Conservation (phyloP, 2,329 filamentous ascomycete species). For the Epichloe bromicola region DNA sequence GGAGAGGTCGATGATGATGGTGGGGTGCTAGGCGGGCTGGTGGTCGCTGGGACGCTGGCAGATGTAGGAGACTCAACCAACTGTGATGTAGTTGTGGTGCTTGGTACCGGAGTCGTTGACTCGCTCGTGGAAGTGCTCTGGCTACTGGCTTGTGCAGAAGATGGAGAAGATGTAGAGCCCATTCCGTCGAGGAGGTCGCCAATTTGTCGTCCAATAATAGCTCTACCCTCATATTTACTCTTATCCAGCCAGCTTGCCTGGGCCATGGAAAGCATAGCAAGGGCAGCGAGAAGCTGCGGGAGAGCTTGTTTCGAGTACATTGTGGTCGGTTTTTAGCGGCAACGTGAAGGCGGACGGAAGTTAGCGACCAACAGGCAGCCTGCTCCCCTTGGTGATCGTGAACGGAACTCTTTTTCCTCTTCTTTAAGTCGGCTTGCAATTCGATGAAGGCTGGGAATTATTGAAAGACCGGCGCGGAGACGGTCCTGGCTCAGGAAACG, state of each 20-base stretch:
- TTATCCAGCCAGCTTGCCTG: slow-evolving; percentile 26
- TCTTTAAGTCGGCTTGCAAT: not conserved
- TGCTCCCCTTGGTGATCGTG: not conserved
- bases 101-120: not conserved
- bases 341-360: not conserved
- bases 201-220: slow-evolving; percentile 11
- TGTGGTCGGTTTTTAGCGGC: not conserved
- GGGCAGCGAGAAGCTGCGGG: slow-evolving; percentile 34
- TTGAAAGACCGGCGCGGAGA: not conserved
- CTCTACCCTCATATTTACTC: slow-evolving; percentile 10
- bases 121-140: not conserved
- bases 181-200: slow-evolving; percentile 5
- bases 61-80: not conserved
- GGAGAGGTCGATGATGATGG: not conserved
- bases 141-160: not conserved
- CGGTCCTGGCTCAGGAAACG: not conserved
- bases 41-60: not conserved
- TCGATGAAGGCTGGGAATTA: not conserved
- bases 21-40: not conserved
- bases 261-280: slow-evolving; percentile 32
- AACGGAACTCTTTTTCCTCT: not conserved
- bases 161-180: not conserved
- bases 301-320: slow-evolving; percentile 37
- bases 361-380: not conserved
- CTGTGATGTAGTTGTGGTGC: not conserved